Base-by-base conservation (phyloP, 2,329 filamentous ascomycete genomes). In the Colletotrichum coccodes region DNA sequence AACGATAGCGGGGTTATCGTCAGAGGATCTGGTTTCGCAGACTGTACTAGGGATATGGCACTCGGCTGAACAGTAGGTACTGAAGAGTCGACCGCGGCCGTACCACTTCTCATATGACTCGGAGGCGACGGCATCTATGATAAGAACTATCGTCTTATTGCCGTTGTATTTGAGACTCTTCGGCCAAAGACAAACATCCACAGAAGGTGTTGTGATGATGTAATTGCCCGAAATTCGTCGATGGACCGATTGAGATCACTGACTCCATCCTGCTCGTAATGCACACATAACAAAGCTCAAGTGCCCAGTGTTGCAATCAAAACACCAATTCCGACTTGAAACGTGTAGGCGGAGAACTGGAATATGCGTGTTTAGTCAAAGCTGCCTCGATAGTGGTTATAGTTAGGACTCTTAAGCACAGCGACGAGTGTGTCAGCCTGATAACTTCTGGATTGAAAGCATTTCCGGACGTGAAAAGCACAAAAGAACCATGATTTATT, bases 1-100 rank as follows among this genome's bases (percentile, higher is more conserved):
- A 4, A 49, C 62, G 53, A 47, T 70, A 21, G 18, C 64, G n/a
- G 32, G 54, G 9, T 49, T 56, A 2, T 42, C 50, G 6, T 64
- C 23, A 4, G 53, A 26, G 7, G 52, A 64, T 21, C 18, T 14
- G n/a, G 28, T 16, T 26, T 46, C 28, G 5, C 28, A 6, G 4
- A 36, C 18, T 14, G 53, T 23, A 53, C 36, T 54, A 7, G 23
- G 32, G 23, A 42, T 28, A 23, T 64, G 67, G 21, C 23, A 44
- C 36, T 58, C 54, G 38, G 54, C 28, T 12, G 54, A 21, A 14
- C 38, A 36, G 18, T 42, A 58, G 6, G 23, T 21, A 30, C 44
- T 58, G 11, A 58, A 44, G n/a, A 58, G 36, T 21, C 42, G 12
- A 18, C 44, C 38, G 1, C 8, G 54, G 7, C 54, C 54, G n/a